Evolutionary conservation across 371 early-diverging fungal genomes (phyloP), one percentile per base, ranked within the genome.

Genomic region (Mucor plumbeus): DNA sequence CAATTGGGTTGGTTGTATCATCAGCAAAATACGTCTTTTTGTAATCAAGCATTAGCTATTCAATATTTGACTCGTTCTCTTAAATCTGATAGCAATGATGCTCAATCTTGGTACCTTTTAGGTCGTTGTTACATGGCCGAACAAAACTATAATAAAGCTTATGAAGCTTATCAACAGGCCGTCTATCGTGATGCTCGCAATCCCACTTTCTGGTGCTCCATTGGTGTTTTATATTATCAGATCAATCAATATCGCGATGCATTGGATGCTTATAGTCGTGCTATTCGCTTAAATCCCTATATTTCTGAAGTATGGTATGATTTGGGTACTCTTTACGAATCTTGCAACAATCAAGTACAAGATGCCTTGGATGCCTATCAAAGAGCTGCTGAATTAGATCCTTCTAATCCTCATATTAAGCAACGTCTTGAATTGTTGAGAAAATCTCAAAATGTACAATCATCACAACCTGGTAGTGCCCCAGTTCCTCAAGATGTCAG

Each of bases 361-460:
- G 98, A 98, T 76, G 98, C 98, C 0, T 83, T 97, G 50, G 97
- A 98, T 73, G 98, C 98, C 3, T 98, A 97, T 80, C 85, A 90
- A 59, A 89, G 94, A 33, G 98, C 97, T 9, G 87, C 92, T 9
- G 95, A 96, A 43, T 64, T 73, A 33, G 97, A 97, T 71, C 97
- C 96, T 1, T 80, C 76, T 6, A 83, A 83, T 54, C 84, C 89
- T 9, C 89, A 91, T 56, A 95, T 97, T 44, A 94, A 95, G 73
- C 94, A 95, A 76, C 85, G 95, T 17, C 74, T 96, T n/a, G 86
- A 85, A 47, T 76, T 83, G 40, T 60, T 90, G 59, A 79, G 85
- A 63, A 82, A 80, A 54, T 77, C 80, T 10, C 70, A 69, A 53
- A 63, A 60, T 35, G 50, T 50, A 19, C 64, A 40, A 54, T 17